A percentile compares a stretch with the other conserved stretches of the same genome.
Evolutionary conservation across 768 basidiomycete species (phyloP).

Genomic region (Agrocybe praecox): DNA sequence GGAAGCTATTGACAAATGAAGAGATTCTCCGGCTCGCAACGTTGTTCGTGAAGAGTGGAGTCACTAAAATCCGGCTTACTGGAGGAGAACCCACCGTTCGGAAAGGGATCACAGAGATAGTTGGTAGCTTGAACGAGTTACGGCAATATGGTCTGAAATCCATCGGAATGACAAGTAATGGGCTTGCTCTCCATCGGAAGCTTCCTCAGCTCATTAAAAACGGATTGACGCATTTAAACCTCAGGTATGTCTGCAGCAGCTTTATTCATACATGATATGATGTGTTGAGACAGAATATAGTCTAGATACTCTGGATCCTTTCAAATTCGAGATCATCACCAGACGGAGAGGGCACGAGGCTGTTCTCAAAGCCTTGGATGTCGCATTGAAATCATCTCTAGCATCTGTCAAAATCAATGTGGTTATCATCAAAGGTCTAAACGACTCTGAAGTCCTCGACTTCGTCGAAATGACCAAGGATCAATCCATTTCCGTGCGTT

Average conservation of each 20-base stretch:
- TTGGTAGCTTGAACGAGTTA: slow-evolving; percentile 68
- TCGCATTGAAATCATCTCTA: slow-evolving; percentile 58
- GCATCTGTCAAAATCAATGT: slow-evolving; percentile 80
- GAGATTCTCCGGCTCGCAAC: slow-evolving; percentile 74
- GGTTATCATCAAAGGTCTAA: slow-evolving; percentile 80
- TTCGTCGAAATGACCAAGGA: slow-evolving; percentile 79
- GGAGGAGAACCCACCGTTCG: slow-evolving; percentile 89
- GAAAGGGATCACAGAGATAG: slow-evolving; percentile 70
- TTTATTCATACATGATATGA: background rate
- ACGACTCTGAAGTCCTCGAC: slow-evolving; percentile 77
- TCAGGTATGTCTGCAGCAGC: slow-evolving; percentile 44
- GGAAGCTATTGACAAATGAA: slow-evolving; percentile 71
- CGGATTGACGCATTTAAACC: slow-evolving; percentile 78
- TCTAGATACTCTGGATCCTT: slow-evolving; percentile 82
- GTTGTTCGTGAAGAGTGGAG: slow-evolving; percentile 80
- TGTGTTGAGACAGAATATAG: slow-evolving; percentile 33
- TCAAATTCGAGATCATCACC: slow-evolving; percentile 89
- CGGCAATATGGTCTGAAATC: slow-evolving; percentile 63
- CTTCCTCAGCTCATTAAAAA: slow-evolving; percentile 67
- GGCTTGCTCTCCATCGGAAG: slow-evolving; percentile 72
- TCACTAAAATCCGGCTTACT: slow-evolving; percentile 86
- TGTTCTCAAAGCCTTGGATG: slow-evolving; percentile 67
- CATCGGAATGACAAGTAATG: slow-evolving; percentile 88
- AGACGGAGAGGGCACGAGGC: slow-evolving; percentile 76
- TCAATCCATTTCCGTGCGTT: slow-evolving; percentile 68